Percentiles rank a stretch among this genome's conserved stretches.
Evolutionary conservation across 2,329 filamentous ascomycete species (phyloP).

Genomic region (Cordyceps tenuipes): DNA sequence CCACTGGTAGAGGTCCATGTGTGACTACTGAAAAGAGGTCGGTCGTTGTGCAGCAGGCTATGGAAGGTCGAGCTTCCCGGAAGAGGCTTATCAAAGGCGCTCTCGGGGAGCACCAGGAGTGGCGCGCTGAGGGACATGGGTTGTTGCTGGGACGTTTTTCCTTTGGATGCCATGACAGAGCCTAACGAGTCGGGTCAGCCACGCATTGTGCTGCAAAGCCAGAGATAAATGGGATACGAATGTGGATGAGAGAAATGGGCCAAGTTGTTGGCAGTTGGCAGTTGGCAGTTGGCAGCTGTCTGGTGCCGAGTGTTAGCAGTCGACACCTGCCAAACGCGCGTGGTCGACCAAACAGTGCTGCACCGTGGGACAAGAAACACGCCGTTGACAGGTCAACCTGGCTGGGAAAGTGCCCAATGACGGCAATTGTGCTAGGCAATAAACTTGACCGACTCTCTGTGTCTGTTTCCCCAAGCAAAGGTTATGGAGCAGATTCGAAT

Average conservation of each 20-base stretch:
- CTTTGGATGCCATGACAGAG: conserved; percentile 9
- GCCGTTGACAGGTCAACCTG: conserved; percentile 10
- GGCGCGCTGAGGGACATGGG: not conserved
- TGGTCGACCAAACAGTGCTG: not conserved
- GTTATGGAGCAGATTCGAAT: not conserved
- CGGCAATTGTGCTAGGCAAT: not conserved
- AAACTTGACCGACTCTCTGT: not conserved
- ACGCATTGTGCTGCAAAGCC: not conserved
- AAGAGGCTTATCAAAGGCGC: not conserved
- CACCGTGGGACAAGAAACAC: not conserved
- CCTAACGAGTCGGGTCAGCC: conserved; percentile 6
- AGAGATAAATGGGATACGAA: not conserved
- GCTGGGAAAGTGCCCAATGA: not conserved
- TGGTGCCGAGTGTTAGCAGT: not conserved
- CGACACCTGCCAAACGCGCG: conserved; percentile 9
- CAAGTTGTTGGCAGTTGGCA: not conserved
- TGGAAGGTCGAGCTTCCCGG: conserved; percentile 7
- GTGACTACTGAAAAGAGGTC: conserved; percentile 31
- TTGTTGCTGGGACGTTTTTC: not conserved
- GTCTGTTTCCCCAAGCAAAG: not conserved
- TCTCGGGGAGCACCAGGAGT: conserved; percentile 3
- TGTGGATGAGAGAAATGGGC: conserved; percentile 1
- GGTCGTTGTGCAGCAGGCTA: not conserved
- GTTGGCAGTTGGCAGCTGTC: not conserved
- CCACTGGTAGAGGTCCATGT: conserved; percentile 52